Conservation (phyloP, 176 grass and related monocot genomes). For the Avena eriantha region DNA sequence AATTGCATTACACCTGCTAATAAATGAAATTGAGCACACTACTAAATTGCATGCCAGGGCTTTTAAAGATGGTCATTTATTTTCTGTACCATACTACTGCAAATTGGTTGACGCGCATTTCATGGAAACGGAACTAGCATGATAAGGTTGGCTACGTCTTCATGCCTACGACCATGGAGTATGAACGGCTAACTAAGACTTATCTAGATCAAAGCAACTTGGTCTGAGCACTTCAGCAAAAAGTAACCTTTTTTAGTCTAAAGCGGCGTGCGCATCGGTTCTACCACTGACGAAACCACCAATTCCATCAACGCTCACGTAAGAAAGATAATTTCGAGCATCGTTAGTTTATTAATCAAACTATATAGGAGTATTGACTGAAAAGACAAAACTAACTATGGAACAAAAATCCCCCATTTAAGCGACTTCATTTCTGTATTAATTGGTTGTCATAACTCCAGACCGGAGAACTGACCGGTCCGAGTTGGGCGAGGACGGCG, state of each 20-base stretch:
- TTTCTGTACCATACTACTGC: not conserved
- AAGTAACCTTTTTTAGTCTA: not conserved
- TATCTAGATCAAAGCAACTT: slow-evolving; percentile 26
- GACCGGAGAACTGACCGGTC: slow-evolving; percentile 53
- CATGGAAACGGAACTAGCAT: not conserved
- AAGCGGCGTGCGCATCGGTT: not conserved
- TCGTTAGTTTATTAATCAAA: not conserved
- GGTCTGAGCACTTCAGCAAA: not conserved
- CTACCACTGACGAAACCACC: slow-evolving; percentile 12
- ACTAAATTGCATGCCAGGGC: too few species aligned
- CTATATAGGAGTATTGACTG: not conserved
- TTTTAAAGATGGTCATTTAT: too few species aligned
- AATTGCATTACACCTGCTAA: not conserved
- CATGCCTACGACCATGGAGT: not conserved
- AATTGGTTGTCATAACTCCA: not conserved
- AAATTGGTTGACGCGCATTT: slow-evolving; percentile 34
- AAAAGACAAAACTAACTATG: slow-evolving; percentile 2
- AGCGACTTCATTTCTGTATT: not conserved
- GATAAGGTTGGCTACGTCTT: not conserved
- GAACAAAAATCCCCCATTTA: slow-evolving; percentile 42
- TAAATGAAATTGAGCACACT: slow-evolving; percentile 1
- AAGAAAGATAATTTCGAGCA: slow-evolving; percentile 7
- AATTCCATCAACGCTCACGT: not conserved
- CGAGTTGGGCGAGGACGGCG: slow-evolving; percentile 53
- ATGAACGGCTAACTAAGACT: not conserved